phyloP scores from a whole-genome alignment of 495 filamentous ascomycete species.

The Neurospora sp. region DNA sequence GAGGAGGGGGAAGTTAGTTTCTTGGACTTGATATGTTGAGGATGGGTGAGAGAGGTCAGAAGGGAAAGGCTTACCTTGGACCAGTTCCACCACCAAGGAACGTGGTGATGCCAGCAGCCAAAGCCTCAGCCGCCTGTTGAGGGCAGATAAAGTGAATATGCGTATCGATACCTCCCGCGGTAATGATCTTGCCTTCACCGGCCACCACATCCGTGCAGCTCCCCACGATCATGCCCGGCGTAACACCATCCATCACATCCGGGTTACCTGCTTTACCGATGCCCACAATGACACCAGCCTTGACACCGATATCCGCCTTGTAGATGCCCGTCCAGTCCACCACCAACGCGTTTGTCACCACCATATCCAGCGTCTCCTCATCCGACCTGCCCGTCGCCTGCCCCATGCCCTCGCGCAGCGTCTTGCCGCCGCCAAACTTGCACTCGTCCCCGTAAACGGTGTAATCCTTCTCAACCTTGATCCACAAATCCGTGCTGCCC shows the following conservation, averaged over 20 bases:
- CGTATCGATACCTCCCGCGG: constrained; percentile 82
- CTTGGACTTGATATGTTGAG: background rate
- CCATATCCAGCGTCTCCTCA: constrained; percentile 66
- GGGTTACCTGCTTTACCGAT: constrained; percentile 97
- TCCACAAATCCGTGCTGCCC: constrained; percentile 81
- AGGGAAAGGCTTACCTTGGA: constrained; percentile 45
- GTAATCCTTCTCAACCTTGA: constrained; percentile 81
- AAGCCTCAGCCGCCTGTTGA: constrained; percentile 79
- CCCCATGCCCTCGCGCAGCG: constrained; percentile 91
- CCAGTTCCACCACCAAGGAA: constrained; percentile 90
- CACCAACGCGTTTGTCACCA: constrained; percentile 87
- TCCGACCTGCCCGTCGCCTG: constrained; percentile 71
- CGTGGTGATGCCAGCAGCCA: constrained; percentile 84
- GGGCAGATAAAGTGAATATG: constrained; percentile 98
- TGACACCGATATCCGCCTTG: constrained; percentile 96
- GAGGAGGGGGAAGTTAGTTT: constrained; percentile 5
- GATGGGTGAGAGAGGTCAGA: background rate
- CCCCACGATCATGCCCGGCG: constrained; percentile 70
- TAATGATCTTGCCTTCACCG: constrained; percentile 86
- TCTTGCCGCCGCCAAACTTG: constrained; percentile 93
- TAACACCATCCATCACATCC: constrained; percentile 88
- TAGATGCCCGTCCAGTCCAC: constrained; percentile 90
- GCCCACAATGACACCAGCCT: constrained; percentile 74
- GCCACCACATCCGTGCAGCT: constrained; percentile 94
- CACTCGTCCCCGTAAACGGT: constrained; percentile 90